Evolutionary conservation across 371 early-diverging fungal genomes (phyloP), one percentile per base, ranked within the genome.

Genomic region (Neoconidiobolus thromboides): DNA sequence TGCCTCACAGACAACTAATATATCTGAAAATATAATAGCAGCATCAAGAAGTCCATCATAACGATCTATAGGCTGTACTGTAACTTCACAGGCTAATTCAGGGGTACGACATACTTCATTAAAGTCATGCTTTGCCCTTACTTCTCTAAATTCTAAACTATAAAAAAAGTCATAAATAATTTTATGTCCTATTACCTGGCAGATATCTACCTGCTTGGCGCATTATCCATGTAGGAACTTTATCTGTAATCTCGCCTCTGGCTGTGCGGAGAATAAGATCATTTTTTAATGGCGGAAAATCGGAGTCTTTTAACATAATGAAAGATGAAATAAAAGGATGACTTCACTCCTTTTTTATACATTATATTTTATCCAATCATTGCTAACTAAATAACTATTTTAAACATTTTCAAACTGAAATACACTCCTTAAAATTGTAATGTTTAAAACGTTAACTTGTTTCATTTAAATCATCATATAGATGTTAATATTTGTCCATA

Each of bases 151-250:
- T 69, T 96, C 94, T 90, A 57, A 9, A 38, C 39, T 61, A 55
- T 38, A 15, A 15, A 36, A 56, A 48, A 36, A 36, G 15, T 10
- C 5, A 51, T 37, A 1, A 44, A 3, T 54, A 36, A 4, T 52
- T 9, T 12, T 47, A 39, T 9, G 14, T 43, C 2, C 10, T 42
- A 51, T 48, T 60, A 88, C 89, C 93, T 48, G 98, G 96, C 66
- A 97, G 73, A 67, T 96, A 96, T 39, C 98, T 81, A 37, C 98
- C 98, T 3, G 98, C 98, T 73, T 97, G 96, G 62, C 98, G 82
- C 94, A 94, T 94, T 68, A 95, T 86, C 98, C 98, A 97, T 10
- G 93, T 87, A 4, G 98, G 98, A 0, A 81, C 79, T 41, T 91
- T 83, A 68, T 94, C 94, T 2, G 87, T 83, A 63, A 71, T 68